Conservation (phyloP, 2,329 filamentous ascomycete genomes). For the Dendryphion nanum region DNA sequence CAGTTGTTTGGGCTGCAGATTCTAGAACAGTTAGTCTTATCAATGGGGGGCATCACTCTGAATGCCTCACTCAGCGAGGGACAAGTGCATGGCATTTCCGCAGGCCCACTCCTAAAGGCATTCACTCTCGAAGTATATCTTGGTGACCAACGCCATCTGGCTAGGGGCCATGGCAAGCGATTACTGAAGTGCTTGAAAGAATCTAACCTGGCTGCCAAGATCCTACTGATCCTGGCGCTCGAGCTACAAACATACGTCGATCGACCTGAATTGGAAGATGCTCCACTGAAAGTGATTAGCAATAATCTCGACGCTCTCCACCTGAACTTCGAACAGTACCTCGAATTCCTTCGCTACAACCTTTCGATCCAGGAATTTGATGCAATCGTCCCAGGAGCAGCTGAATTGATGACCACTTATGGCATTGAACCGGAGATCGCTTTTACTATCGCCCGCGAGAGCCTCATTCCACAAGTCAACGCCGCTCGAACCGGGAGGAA, state of each 20-base stretch:
- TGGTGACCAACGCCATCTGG: conserved; percentile 78
- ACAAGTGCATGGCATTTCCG: conserved; percentile 84
- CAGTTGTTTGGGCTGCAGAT: conserved; percentile 91
- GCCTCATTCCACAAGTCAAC: conserved; percentile 54
- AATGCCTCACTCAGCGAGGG: conserved; percentile 84
- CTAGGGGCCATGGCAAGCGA: conserved; percentile 70
- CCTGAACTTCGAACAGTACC: conserved; percentile 78
- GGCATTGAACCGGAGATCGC: conserved; percentile 78
- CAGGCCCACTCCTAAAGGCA: conserved; percentile 74
- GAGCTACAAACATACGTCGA: conserved; percentile 86
- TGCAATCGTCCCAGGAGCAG: conserved; percentile 70
- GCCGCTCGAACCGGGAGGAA: conserved; percentile 25
- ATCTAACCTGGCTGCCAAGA: conserved; percentile 72
- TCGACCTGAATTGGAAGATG: conserved; percentile 67
- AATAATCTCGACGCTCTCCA: conserved; percentile 90
- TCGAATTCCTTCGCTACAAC: conserved; percentile 83
- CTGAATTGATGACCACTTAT: conserved; percentile 72
- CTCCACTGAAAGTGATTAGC: conserved; percentile 84
- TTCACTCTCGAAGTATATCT: conserved; percentile 76
- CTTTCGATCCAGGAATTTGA: conserved; percentile 76
- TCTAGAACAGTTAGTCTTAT: conserved; percentile 81
- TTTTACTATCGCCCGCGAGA: conserved; percentile 77
- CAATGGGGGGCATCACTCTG: conserved; percentile 91
- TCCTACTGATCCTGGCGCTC: conserved; percentile 88
- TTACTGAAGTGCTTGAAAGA: conserved; percentile 77